Conservation (phyloP, 768 basidiomycete species). For the Brasilioporus rufonigricans region DNA sequence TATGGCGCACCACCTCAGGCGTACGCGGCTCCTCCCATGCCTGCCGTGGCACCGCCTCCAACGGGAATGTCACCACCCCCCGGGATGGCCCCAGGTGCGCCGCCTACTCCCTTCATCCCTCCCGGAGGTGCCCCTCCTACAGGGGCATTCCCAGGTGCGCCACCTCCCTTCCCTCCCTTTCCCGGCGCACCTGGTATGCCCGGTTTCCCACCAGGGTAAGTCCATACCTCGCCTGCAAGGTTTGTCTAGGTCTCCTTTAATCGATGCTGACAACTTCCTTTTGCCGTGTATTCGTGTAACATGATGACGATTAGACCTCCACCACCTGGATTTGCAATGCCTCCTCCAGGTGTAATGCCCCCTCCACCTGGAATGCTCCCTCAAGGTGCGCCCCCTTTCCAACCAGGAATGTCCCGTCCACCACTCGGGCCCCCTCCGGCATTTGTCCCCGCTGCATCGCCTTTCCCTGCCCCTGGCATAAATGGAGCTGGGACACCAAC, state of each 20-base stretch:
- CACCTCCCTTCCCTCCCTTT: conserved; percentile 39
- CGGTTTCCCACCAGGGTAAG: conserved; percentile 59
- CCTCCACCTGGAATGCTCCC: conserved; percentile 35
- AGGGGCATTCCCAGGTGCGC: conserved; percentile 38
- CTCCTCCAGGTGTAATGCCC: conserved; percentile 41
- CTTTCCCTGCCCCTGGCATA: conserved; percentile 25
- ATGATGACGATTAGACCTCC: conserved; percentile 36
- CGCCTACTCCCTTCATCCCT: conserved; percentile 39
- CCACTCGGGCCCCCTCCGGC: conserved; percentile 35
- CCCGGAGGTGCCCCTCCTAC: conserved; percentile 37
- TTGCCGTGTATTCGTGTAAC: conserved; percentile 1
- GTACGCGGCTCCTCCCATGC: conserved; percentile 48
- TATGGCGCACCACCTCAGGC: conserved; percentile 75
- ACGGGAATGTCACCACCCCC: conserved; percentile 38
- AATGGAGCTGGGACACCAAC: conserved; percentile 21
- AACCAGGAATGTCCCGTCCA: conserved; percentile 36
- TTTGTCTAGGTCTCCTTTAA: conserved; percentile 14
- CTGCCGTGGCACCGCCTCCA: conserved; percentile 26
- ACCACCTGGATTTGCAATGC: conserved; percentile 55
- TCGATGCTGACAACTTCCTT: conserved; percentile 21
- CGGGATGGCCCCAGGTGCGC: conserved; percentile 42
- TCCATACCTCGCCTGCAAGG: conserved; percentile 16
- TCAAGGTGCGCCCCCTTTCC: conserved; percentile 37
- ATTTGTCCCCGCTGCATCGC: conserved; percentile 34
- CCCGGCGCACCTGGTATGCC: conserved; percentile 45